Evolutionary conservation across 2,329 filamentous ascomycete species (phyloP).

Genomic region (Cordyceps cicadae): DNA sequence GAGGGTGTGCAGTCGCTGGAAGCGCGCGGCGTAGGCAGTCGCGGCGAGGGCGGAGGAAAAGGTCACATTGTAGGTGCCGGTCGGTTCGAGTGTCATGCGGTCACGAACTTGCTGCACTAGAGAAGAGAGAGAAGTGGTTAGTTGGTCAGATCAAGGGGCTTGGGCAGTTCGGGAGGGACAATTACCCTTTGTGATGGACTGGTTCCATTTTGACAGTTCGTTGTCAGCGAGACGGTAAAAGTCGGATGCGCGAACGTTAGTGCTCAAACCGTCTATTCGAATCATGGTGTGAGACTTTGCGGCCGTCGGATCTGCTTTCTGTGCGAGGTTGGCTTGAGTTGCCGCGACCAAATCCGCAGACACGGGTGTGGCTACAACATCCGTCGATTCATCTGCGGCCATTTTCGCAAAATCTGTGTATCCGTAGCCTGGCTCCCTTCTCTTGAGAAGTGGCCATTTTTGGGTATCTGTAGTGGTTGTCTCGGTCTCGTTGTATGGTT

Average conservation of each 20-base stretch:
- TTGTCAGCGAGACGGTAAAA: conserved; percentile 60
- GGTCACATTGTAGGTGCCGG: conserved; percentile 60
- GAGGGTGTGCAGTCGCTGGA: conserved; percentile 27
- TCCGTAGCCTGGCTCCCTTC: not conserved
- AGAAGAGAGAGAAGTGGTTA: not conserved
- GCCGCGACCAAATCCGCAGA: not conserved
- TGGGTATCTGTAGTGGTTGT: not conserved
- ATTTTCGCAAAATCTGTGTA: not conserved
- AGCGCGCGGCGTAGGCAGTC: conserved; percentile 43
- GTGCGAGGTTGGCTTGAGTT: not conserved
- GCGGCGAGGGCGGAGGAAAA: conserved; percentile 56
- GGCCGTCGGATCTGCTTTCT: not conserved
- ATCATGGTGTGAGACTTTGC: conserved; percentile 32
- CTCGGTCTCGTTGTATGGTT: too few relatives aligned
- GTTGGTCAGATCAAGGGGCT: not conserved
- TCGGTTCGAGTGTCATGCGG: conserved; percentile 51
- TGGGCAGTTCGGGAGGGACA: conserved; percentile 4
- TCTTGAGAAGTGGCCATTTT: conserved; percentile 9
- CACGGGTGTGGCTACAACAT: not conserved
- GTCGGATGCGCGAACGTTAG: conserved; percentile 56
- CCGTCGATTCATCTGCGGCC: not conserved
- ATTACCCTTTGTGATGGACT: conserved; percentile 50
- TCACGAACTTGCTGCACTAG: conserved; percentile 57
- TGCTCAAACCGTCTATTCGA: conserved; percentile 49
- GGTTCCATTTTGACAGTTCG: conserved; percentile 61